Evolutionary conservation across 768 basidiomycete species (phyloP).

Genomic region (Serendipita sp.): DNA sequence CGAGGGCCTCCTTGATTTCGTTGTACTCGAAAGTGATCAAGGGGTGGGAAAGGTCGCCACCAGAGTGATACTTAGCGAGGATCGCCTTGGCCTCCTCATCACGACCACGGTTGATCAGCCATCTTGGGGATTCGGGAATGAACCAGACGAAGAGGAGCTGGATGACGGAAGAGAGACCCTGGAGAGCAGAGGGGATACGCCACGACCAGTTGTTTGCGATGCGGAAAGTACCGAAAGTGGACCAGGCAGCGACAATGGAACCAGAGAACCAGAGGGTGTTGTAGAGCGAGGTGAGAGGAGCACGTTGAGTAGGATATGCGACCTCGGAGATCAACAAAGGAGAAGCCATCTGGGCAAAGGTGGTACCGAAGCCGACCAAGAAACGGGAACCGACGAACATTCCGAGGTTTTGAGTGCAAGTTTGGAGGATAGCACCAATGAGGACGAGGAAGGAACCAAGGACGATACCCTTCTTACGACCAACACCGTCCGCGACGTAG

Average conservation of each 20-base stretch:
- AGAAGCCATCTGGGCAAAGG: conserved; percentile 42
- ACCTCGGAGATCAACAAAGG: conserved; percentile 76
- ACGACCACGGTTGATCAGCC: conserved; percentile 58
- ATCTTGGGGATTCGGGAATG: conserved; percentile 74
- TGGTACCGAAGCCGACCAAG: conserved; percentile 20
- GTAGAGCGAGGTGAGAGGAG: conserved; percentile 59
- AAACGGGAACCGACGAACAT: conserved; percentile 73
- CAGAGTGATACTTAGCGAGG: conserved; percentile 72
- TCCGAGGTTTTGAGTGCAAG: conserved; percentile 50
- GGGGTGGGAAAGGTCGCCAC: conserved; percentile 45
- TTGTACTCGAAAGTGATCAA: conserved; percentile 59
- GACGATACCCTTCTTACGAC: conserved; percentile 49
- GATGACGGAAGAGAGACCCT: conserved; percentile 50
- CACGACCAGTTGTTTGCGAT: conserved; percentile 57
- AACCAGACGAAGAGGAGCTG: conserved; percentile 54
- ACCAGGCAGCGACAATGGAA: conserved; percentile 69
- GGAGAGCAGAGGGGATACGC: conserved; percentile 65
- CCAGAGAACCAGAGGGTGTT: conserved; percentile 82
- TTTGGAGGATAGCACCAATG: conserved; percentile 49
- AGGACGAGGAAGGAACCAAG: conserved; percentile 59
- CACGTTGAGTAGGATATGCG: conserved; percentile 72
- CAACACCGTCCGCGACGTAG: conserved; percentile 50
- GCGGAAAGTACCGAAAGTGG: conserved; percentile 66
- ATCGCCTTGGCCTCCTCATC: conserved; percentile 50
- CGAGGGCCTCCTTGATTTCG: conserved; percentile 64